A percentile compares a stretch with the other conserved stretches of the same genome.
Evolutionary conservation across 805 yeast genomes (phyloP).

Genomic region (Saccharomyces mikatae): DNA sequence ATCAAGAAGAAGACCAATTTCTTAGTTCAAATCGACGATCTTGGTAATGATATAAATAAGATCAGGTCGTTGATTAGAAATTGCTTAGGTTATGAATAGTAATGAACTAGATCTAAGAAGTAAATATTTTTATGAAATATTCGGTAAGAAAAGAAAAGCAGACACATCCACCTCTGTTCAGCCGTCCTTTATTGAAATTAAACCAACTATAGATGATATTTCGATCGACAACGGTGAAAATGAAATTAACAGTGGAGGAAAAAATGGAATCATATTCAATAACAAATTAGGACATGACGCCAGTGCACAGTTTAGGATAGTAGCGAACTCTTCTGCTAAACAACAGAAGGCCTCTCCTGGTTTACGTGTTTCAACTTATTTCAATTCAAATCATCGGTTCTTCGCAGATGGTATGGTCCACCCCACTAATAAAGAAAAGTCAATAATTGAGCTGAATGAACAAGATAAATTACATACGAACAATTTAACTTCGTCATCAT

Average conservation of each 20-base stretch:
- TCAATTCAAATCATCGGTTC: not conserved
- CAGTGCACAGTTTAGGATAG: not conserved
- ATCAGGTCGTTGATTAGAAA: not conserved
- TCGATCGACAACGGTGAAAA: not conserved
- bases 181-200: not conserved
- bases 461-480: not conserved
- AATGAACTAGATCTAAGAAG: constrained; percentile 1
- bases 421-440: not conserved
- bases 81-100: not conserved
- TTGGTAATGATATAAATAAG: not conserved
- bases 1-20: not conserved
- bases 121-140: constrained; percentile 3
- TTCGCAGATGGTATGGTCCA: not conserved
- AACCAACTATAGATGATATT: not conserved
- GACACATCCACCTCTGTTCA: not conserved
- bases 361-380: not conserved
- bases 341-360: not conserved
- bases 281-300: not conserved
- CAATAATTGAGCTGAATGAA: not conserved
- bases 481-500: not conserved
- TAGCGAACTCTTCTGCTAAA: not conserved
- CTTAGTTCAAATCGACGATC: not conserved
- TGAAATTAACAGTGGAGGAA: not conserved
- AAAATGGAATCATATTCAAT: not conserved
- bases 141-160: constrained; percentile 1